Evolutionary conservation across 2,329 filamentous ascomycete genomes (phyloP).

Genomic region (Nothophoma quercina): DNA sequence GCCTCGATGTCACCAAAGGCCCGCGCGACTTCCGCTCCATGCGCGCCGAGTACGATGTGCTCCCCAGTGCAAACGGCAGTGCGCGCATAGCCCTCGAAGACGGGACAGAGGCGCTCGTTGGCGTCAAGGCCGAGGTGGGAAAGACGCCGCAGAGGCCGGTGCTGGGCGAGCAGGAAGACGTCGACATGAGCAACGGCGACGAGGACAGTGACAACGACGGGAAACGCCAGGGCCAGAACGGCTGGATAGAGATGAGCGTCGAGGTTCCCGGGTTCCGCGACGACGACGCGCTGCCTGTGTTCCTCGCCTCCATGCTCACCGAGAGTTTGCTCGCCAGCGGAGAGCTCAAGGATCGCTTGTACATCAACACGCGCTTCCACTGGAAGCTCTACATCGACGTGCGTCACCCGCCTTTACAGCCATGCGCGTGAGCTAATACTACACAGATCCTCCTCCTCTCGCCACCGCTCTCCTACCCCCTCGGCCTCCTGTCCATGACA

Average conservation of each 20-base stretch:
- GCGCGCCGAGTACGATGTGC: slow-evolving; percentile 86
- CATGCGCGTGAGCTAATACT: slow-evolving; percentile 47
- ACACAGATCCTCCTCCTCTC: slow-evolving; percentile 81
- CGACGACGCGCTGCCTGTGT: slow-evolving; percentile 88
- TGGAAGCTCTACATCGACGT: slow-evolving; percentile 92
- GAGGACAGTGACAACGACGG: slow-evolving; percentile 33
- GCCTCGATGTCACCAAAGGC: slow-evolving; percentile 69
- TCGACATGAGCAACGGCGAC: slow-evolving; percentile 51
- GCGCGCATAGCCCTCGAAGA: slow-evolving; percentile 94
- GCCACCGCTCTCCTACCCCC: slow-evolving; percentile 89
- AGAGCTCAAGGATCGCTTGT: slow-evolving; percentile 71
- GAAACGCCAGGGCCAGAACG: slow-evolving; percentile 60
- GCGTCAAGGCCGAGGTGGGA: slow-evolving; percentile 94
- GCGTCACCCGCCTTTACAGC: neutral
- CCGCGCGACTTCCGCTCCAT: slow-evolving; percentile 89
- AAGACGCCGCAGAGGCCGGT: slow-evolving; percentile 60
- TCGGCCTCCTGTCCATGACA: slow-evolving; percentile 90
- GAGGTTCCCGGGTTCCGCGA: slow-evolving; percentile 91
- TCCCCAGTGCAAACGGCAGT: slow-evolving; percentile 89
- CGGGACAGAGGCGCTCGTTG: slow-evolving; percentile 94
- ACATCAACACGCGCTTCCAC: slow-evolving; percentile 91
- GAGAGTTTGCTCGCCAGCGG: slow-evolving; percentile 83
- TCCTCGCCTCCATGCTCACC: slow-evolving; percentile 84
- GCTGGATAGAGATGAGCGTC: slow-evolving; percentile 89
- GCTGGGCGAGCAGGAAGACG: slow-evolving; percentile 38